phyloP scores from a whole-genome alignment of 2,329 filamentous ascomycete genomes.

The Xylariaceae sp. region DNA sequence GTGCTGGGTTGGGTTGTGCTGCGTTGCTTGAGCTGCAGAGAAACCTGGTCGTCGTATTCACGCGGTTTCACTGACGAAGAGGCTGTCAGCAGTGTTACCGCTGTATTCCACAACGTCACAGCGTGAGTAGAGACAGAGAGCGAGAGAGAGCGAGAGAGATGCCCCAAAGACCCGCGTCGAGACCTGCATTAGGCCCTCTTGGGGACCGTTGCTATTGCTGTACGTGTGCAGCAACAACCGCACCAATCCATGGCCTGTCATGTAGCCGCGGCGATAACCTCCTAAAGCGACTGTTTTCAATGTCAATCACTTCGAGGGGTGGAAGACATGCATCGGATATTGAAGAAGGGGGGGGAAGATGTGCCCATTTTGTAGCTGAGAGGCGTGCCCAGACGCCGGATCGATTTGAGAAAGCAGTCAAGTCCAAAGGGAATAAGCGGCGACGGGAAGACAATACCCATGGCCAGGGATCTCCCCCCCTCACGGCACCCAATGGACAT shows the following conservation, averaged over 20 bases:
- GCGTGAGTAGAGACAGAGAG: conserved; percentile 7
- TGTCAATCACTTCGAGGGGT: conserved; percentile 12
- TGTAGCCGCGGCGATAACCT: conserved; percentile 10
- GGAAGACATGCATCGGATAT: conserved; percentile 17
- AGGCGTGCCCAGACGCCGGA: too few relatives aligned
- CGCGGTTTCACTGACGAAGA: not conserved
- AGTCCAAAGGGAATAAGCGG: not conserved
- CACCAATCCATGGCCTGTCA: conserved; percentile 6
- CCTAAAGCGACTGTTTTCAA: conserved; percentile 11
- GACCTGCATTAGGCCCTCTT: conserved; percentile 19
- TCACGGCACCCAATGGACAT: not conserved
- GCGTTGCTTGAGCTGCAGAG: conserved; percentile 14
- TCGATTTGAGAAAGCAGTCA: not conserved
- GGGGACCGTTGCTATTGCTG: conserved; percentile 5
- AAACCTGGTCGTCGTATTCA: conserved; percentile 8
- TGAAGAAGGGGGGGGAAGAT: conserved; percentile 7
- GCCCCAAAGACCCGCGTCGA: conserved; percentile 8
- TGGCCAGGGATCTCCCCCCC: not conserved
- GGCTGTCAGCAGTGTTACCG: not conserved
- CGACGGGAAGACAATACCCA: not conserved
- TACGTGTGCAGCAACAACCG: not conserved
- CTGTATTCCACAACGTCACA: not conserved
- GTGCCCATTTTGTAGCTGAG: not conserved
- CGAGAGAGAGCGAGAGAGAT: not conserved
- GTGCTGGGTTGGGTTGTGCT: too few relatives aligned